Evolutionary conservation across 495 filamentous ascomycete species (phyloP).

Genomic region (Penicillium cinerascens): DNA sequence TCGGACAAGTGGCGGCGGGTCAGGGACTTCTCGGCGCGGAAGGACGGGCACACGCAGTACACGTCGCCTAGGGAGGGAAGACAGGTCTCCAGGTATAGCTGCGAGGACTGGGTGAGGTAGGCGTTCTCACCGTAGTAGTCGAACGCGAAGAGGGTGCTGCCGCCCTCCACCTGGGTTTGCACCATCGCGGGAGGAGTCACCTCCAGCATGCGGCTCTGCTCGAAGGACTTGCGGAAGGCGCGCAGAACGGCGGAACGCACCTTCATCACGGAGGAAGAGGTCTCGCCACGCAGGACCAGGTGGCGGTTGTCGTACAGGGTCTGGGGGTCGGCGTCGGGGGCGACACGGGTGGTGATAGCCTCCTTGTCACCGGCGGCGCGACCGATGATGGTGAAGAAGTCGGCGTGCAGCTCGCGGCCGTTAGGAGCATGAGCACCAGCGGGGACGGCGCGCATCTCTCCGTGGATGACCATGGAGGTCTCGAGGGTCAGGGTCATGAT

Average conservation of each 20-base stretch:
- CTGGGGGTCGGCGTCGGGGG: conserved; percentile 71
- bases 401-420: conserved; percentile 88
- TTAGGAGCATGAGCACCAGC: conserved; percentile 76
- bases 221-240: conserved; percentile 80
- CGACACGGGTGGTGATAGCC: conserved; percentile 88
- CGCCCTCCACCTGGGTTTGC: conserved; percentile 98
- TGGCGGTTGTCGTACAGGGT: conserved; percentile 88
- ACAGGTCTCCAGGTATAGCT: conserved; percentile 96
- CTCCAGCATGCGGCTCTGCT: conserved; percentile 72
- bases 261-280: conserved; percentile 83
- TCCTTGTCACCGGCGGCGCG: conserved; percentile 85
- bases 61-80: conserved; percentile 88
- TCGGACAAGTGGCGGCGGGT: conserved; percentile 93
- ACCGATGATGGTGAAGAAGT: conserved; percentile 86
- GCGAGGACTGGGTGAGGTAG: conserved; percentile 94
- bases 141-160: conserved; percentile 88
- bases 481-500: conserved; percentile 83
- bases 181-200: conserved; percentile 94
- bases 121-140: conserved; percentile 93
- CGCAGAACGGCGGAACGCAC: conserved; percentile 79
- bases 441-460: conserved; percentile 84
- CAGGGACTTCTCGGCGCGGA: conserved; percentile 93
- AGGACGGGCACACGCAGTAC: conserved; percentile 97
- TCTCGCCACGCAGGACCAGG: conserved; percentile 86
- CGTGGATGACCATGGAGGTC: conserved; percentile 81